These are phyloP conservation scores for Agrostemma githago DNA, from an alignment of 148 eudicot species.

Conservation along the genomic window DNA sequence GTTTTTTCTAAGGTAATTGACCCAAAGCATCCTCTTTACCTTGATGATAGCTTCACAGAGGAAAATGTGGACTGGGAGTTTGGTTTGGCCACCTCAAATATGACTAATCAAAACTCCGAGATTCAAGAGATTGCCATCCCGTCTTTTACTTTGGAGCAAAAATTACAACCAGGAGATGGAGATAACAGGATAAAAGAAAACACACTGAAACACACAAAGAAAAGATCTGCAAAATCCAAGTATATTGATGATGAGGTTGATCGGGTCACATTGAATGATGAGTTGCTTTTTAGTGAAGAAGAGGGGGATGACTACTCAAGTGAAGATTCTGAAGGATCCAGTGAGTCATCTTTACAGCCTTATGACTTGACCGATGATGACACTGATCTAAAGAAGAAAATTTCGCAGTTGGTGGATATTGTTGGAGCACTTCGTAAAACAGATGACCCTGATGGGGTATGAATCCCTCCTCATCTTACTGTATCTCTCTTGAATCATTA, in stretches of 20 bases:
- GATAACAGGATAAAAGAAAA: constrained; percentile 21
- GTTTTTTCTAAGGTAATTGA: constrained; percentile 86
- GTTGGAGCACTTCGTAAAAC: constrained; percentile 83
- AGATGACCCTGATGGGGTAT: constrained; percentile 89
- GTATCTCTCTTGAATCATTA: neutral
- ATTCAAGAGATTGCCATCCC: constrained; percentile 25
- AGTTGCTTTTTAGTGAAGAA: constrained; percentile 39
- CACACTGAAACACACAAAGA: constrained; percentile 32
- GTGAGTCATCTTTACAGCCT: constrained; percentile 82
- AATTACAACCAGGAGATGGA: constrained; percentile 25
- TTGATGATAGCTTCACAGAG: constrained; percentile 62
- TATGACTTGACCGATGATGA: constrained; percentile 90
- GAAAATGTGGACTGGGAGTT: constrained; percentile 90
- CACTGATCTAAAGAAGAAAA: constrained; percentile 65
- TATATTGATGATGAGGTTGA: constrained; percentile 79
- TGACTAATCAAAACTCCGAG: constrained; percentile 18
- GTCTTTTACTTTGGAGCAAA: constrained; percentile 18
- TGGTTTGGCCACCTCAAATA: constrained; percentile 43
- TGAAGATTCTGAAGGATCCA: constrained; percentile 69
- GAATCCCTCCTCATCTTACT: constrained; percentile 20
- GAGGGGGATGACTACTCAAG: constrained; percentile 48
- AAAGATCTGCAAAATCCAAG: constrained; percentile 34
- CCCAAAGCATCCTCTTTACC: constrained; percentile 86
- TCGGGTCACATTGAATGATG: constrained; percentile 54
- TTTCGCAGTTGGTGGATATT: constrained; percentile 83